Conservation (phyloP, 176 grass and related monocot genomes). For the Hyparrhenia diplandra region DNA sequence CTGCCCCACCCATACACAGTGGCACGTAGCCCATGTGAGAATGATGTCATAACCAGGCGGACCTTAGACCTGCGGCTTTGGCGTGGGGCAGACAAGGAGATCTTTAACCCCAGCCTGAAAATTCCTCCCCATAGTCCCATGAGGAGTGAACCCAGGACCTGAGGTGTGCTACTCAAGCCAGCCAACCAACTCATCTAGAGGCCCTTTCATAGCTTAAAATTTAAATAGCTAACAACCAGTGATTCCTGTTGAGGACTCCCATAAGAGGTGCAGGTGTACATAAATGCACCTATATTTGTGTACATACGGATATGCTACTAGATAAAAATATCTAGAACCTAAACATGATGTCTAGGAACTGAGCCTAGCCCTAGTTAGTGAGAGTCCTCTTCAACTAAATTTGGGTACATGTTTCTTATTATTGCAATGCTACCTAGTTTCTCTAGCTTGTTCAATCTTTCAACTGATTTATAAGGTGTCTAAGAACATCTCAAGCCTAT, state of each 20-base stretch:
- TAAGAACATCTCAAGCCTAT: not conserved
- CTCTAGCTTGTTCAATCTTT: not conserved
- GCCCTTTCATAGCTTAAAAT: not conserved
- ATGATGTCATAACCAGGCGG: not conserved
- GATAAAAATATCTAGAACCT: not conserved
- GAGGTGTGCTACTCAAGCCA: not conserved
- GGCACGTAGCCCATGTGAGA: not conserved
- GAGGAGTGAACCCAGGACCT: not conserved
- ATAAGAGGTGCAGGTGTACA: not conserved
- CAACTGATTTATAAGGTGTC: not conserved
- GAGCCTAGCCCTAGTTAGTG: not conserved
- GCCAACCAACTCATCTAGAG: not conserved
- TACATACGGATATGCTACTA: not conserved
- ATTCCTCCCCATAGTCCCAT: not conserved
- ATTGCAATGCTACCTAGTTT: not conserved
- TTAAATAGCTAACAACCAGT: not conserved
- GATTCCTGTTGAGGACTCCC: no score
- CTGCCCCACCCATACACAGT: no score
- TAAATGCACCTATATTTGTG: not conserved
- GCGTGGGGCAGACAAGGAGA: not conserved
- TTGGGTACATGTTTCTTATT: not conserved
- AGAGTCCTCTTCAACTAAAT: not conserved
- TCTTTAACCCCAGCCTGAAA: not conserved
- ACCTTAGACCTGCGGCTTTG: not conserved
- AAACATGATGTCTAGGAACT: not conserved